phyloP scores from a whole-genome alignment of 169 alveolate species.

The Cryptosporidium sp. region DNA sequence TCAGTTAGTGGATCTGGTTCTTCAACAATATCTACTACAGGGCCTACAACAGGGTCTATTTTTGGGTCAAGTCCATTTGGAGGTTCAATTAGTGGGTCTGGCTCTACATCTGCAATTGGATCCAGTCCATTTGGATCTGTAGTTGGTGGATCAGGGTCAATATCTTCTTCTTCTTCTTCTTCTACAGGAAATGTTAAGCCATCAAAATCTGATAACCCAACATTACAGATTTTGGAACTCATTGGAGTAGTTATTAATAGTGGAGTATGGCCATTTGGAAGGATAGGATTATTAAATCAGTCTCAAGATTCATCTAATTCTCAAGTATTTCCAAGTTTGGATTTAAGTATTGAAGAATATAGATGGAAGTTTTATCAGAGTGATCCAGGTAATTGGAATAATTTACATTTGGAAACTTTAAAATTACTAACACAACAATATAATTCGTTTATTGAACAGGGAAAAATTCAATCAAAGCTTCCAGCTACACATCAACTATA shows the following conservation, averaged over 20 bases:
- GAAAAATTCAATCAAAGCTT: constrained; percentile 2
- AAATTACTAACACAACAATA: background rate
- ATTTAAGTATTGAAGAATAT: constrained; percentile 57
- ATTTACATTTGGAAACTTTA: constrained; percentile 36
- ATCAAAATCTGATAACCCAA: constrained; percentile 7
- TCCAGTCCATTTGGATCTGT: background rate
- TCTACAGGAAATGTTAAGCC: background rate
- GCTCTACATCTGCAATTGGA: too few species aligned
- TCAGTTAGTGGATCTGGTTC: background rate
- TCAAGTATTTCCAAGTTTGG: constrained; percentile 40
- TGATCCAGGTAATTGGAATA: constrained; percentile 17
- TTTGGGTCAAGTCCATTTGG: background rate
- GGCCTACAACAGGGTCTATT: background rate
- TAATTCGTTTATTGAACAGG: constrained; percentile 31
- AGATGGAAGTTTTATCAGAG: constrained; percentile 65
- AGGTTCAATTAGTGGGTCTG: background rate
- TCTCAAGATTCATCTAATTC: background rate
- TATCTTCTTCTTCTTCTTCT: background rate
- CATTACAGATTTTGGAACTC: constrained; percentile 44
- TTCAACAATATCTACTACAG: too few species aligned
- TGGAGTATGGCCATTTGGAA: constrained; percentile 75
- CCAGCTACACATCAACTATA: constrained; percentile 35
- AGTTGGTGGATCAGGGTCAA: background rate
- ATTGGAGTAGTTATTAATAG: constrained; percentile 57
- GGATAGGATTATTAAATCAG: constrained; percentile 45